Evolutionary conservation across 202 grass and related monocot species (phyloP).

Genomic region (Brachypodium distachyon): DNA sequence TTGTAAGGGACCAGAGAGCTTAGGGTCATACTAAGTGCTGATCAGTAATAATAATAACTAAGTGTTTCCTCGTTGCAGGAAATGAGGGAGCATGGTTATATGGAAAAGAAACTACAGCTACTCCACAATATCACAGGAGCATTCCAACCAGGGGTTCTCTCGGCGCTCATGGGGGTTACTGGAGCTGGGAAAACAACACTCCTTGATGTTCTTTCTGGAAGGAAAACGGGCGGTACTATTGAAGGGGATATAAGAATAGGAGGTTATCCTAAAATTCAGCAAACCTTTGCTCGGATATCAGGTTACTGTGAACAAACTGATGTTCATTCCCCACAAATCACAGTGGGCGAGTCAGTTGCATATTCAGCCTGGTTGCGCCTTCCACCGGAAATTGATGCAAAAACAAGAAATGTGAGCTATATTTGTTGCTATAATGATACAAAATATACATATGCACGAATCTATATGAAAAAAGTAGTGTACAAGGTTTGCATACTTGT

Average conservation of each 20-base stretch:
- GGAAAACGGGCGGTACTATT: conserved; percentile 67
- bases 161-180: conserved; percentile 73
- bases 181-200: conserved; percentile 91
- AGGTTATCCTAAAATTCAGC: conserved; percentile 69
- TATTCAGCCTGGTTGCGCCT: conserved; percentile 92
- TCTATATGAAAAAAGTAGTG: background rate
- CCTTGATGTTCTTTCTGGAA: conserved; percentile 78
- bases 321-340: conserved; percentile 78
- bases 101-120: conserved; percentile 53
- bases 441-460: background rate
- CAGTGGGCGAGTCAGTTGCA: conserved; percentile 64
- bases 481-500: background rate
- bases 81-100: conserved; percentile 69
- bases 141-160: conserved; percentile 64
- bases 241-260: conserved; percentile 79
- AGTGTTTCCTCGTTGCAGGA: conserved; percentile 28
- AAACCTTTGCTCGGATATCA: conserved; percentile 85
- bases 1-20: background rate
- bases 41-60: background rate
- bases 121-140: conserved; percentile 68
- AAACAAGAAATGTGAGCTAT: conserved; percentile 60
- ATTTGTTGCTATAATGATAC: background rate
- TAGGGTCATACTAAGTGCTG: background rate
- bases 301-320: conserved; percentile 84
- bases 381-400: conserved; percentile 46